Base-by-base conservation (phyloP, 805 yeast species). In the Myxozyma neglecta region DNA sequence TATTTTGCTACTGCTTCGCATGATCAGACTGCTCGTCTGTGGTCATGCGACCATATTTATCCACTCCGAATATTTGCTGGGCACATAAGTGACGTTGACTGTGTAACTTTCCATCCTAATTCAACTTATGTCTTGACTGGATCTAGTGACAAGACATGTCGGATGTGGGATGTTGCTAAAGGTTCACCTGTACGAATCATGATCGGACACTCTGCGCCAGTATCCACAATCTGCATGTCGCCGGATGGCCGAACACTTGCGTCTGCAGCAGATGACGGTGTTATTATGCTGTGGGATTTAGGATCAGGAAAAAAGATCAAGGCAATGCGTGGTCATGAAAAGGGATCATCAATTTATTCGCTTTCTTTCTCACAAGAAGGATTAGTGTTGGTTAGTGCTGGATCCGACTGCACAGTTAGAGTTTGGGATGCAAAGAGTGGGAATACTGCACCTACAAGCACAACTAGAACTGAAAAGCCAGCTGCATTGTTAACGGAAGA, bases 211-310 rank as follows among this genome's bases (percentile, higher is more conserved):
- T 84, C 91, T 1, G 91, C 92, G n/a, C 88, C 97, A 0, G 83
- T 94, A 24, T 88, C 89, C 65, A 82, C 91, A 18, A 77, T 90
- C 67, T 91, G 96, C 0, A 96, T 90, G 8, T 88, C 97, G 0
- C 98, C 98, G 0, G 97, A 94, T 77, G 99, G 99, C 2, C 81
- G 97, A 71, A 89, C 97, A 93, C 78, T 94, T 59, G 97, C 98
- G 3, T 84, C 91, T 60, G 97, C 96, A 1, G 60, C 60, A 57
- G 97, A 91, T 72, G 98, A 94, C 73, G 85, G 91, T 47, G 82
- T 88, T 9, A 88, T 94, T 40, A 87, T 88, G 71, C 81, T 94
- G 44, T 94, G 97, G 96, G 99, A 94, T 76, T 85, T 89, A 58
- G 96, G 97, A 1, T 83, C 92, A 1, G 98, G 98, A 24, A 82